Conservation (phyloP, 208 protist genomes). For the Lotmaria passim region DNA sequence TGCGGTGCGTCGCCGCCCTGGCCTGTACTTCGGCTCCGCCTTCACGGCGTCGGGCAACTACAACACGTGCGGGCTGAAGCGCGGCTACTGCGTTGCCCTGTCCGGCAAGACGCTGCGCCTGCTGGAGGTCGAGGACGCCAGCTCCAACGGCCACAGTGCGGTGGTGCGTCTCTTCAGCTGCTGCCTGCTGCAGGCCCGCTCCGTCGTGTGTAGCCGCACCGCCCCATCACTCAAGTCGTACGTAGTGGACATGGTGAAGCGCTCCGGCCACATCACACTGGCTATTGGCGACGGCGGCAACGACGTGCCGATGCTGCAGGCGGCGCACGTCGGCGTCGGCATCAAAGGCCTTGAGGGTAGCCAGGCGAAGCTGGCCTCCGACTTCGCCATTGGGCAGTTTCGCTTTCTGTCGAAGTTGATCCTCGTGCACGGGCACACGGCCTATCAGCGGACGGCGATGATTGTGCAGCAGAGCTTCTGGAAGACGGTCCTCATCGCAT, state of each 20-base stretch:
- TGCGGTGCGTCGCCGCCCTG: constrained; percentile 11
- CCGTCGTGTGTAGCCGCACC: constrained; percentile 78
- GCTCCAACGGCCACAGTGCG: constrained; percentile 32
- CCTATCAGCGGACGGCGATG: constrained; percentile 88
- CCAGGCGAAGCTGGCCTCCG: constrained; percentile 88
- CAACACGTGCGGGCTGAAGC: constrained; percentile 22
- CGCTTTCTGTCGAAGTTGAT: constrained; percentile 90
- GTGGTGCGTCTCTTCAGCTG: constrained; percentile 46
- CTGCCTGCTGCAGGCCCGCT: constrained; percentile 55
- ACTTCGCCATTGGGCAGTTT: constrained; percentile 94
- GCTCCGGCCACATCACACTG: constrained; percentile 70
- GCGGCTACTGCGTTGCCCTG: constrained; percentile 48
- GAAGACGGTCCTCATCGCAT: constrained; percentile 94
- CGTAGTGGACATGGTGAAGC: constrained; percentile 63
- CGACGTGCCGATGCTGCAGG: constrained; percentile 95
- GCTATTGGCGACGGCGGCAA: constrained; percentile 95
- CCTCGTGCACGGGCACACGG: constrained; percentile 94
- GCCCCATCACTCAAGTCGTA: constrained; percentile 73
- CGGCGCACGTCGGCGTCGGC: constrained; percentile 89
- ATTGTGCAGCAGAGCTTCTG: constrained; percentile 97
- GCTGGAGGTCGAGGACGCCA: constrained; percentile 39
- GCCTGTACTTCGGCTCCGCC: constrained; percentile 19
- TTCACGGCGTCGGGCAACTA: constrained; percentile 13
- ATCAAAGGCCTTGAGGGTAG: constrained; percentile 90
- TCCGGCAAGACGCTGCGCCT: constrained; percentile 66